Conservation (phyloP, 306 rosid genomes). For the Fragaria nilgerrensis region DNA sequence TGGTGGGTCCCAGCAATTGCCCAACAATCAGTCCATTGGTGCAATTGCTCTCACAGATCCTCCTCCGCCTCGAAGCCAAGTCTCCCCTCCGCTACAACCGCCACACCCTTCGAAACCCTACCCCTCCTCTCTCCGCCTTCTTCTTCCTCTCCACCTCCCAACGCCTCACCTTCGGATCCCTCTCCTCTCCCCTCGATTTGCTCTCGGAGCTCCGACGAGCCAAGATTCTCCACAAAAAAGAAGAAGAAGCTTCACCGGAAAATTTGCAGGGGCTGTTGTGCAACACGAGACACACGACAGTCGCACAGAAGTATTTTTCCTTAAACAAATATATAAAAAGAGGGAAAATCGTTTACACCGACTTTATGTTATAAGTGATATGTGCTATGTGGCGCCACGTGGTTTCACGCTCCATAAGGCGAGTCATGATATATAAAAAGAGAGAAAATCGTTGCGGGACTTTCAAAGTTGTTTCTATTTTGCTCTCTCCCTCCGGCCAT, state of each 20-base stretch:
- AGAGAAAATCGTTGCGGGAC: conserved; percentile 3
- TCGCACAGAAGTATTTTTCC: too few species aligned
- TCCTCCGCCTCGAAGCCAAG: background rate
- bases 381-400: background rate
- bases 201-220: too few species aligned
- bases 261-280: too few species aligned
- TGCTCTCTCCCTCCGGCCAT: background rate
- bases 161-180: background rate
- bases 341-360: too few species aligned
- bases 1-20: too few species aligned
- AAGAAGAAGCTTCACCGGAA: too few species aligned
- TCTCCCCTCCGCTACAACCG: background rate
- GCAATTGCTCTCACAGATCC: too few species aligned
- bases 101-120: background rate
- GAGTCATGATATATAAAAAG: background rate
- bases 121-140: background rate
- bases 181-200: background rate
- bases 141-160: background rate
- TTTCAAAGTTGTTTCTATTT: conserved; percentile 4
- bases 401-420: background rate
- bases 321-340: too few species aligned
- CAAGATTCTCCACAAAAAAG: background rate
- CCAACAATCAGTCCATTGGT: too few species aligned
- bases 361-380: too few species aligned
- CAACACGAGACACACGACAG: too few species aligned